A percentile compares a stretch with the other conserved stretches of the same genome.
These are phyloP conservation scores for Trichoderma lentiforme DNA, from an alignment of 2,329 filamentous ascomycete genomes.

Conservation along the genomic window DNA sequence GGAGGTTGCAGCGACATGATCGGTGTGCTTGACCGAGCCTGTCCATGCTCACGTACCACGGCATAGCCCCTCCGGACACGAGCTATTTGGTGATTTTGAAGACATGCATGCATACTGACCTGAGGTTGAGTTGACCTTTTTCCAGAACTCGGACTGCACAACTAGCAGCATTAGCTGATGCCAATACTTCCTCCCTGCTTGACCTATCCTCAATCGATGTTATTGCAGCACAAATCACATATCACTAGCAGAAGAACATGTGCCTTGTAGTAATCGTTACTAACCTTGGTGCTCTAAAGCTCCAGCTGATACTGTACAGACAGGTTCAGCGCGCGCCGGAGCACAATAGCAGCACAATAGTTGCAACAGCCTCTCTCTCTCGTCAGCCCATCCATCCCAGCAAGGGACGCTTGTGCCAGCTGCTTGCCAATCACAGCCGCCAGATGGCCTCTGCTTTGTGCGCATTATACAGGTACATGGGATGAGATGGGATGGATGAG, in stretches of 20 bases:
- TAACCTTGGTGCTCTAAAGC: not conserved
- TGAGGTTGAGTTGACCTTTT: not conserved
- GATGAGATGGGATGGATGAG: not conserved
- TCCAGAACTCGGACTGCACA: not conserved
- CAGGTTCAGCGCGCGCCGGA: not conserved
- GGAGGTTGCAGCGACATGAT: not conserved
- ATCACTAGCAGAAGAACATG: not conserved
- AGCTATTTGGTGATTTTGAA: not conserved
- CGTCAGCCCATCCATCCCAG: not conserved
- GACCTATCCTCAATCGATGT: not conserved
- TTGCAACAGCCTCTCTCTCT: not conserved
- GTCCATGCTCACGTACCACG: not conserved
- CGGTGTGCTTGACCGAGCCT: slow-evolving; percentile 1
- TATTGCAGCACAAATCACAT: not conserved
- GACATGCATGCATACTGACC: not conserved
- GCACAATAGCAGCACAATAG: not conserved
- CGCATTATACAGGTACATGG: not conserved
- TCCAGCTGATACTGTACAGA: not conserved
- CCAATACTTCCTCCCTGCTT: not conserved
- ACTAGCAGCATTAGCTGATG: not conserved
- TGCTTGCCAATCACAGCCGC: not conserved
- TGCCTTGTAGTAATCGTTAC: not conserved
- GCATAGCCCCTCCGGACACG: not conserved
- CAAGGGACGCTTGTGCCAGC: not conserved
- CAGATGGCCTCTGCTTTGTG: not conserved